Evolutionary conservation across 2,329 filamentous ascomycete species (phyloP).

Genomic region (Aspergillus quadricinctus): DNA sequence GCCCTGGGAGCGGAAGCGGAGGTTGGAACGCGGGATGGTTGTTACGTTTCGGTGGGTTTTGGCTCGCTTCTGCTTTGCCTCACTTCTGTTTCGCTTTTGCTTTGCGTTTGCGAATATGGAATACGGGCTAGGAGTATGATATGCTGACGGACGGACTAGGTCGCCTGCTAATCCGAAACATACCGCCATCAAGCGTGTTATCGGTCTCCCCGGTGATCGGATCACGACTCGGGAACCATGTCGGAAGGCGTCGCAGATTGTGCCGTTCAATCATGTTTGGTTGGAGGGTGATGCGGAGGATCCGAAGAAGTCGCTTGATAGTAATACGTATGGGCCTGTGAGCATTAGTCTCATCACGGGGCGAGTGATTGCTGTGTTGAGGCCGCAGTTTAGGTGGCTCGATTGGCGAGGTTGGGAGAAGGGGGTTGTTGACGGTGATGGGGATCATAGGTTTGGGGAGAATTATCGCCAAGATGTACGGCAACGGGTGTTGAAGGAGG

Average conservation of each 20-base stretch:
- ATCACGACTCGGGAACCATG: conserved; percentile 64
- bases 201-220: conserved; percentile 75
- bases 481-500: conserved; percentile 34
- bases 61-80: not conserved
- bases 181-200: conserved; percentile 73
- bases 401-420: conserved; percentile 37
- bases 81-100: not conserved
- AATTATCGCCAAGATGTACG: conserved; percentile 32
- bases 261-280: conserved; percentile 88
- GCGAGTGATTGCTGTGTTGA: conserved; percentile 66
- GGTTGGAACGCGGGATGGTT: conserved; percentile 67
- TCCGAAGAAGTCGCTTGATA: conserved; percentile 68
- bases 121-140: not conserved
- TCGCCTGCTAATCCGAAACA: conserved; percentile 67
- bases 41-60: conserved; percentile 56
- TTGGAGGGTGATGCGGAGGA: conserved; percentile 79
- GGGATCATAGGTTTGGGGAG: conserved; percentile 18
- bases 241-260: conserved; percentile 48
- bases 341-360: conserved; percentile 71
- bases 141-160: conserved; percentile 39
- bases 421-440: conserved; percentile 21
- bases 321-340: conserved; percentile 85
- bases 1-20: conserved; percentile 45
- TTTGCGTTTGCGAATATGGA: not conserved
- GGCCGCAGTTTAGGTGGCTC: conserved; percentile 48